phyloP scores from a whole-genome alignment of 257 asterid species.

The Lavandula angustifolia region DNA sequence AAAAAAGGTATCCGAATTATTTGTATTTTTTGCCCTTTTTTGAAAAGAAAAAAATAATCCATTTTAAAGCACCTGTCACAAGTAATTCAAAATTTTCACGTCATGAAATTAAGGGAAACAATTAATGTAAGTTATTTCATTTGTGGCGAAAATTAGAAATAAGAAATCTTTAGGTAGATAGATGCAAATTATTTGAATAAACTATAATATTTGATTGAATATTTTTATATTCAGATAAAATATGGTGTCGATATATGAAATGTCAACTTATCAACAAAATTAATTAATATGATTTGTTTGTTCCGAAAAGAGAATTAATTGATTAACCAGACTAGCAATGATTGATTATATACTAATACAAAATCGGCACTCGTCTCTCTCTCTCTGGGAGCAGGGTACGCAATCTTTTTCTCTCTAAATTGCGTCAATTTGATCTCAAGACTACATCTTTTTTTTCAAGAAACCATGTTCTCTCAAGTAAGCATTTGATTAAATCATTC shows the following conservation, averaged over 20 bases:
- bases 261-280: not conserved
- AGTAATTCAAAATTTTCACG: slow-evolving; percentile 17
- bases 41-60: not conserved
- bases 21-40: not conserved
- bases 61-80: slow-evolving; percentile 23
- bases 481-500: slow-evolving; percentile 30
- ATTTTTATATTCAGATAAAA: too few relatives aligned
- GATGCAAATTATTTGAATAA: not conserved
- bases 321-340: slow-evolving; percentile 4
- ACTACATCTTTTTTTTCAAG: slow-evolving; percentile 24
- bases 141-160: not conserved
- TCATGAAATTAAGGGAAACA: not conserved
- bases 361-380: not conserved
- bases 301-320: not conserved
- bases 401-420: slow-evolving; percentile 51
- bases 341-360: slow-evolving; percentile 8
- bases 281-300: slow-evolving; percentile 8
- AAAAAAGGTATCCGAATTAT: not conserved
- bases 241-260: not conserved
- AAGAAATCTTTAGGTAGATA: too few relatives aligned
- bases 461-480: slow-evolving; percentile 40
- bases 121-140: not conserved
- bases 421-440: slow-evolving; percentile 34
- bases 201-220: too few relatives aligned
- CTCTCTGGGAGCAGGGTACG: slow-evolving; percentile 47